Evolutionary conservation across 1,139 yeast species (phyloP), one percentile per base, ranked within the genome.

Genomic region (Suhomyces atakaporum): DNA sequence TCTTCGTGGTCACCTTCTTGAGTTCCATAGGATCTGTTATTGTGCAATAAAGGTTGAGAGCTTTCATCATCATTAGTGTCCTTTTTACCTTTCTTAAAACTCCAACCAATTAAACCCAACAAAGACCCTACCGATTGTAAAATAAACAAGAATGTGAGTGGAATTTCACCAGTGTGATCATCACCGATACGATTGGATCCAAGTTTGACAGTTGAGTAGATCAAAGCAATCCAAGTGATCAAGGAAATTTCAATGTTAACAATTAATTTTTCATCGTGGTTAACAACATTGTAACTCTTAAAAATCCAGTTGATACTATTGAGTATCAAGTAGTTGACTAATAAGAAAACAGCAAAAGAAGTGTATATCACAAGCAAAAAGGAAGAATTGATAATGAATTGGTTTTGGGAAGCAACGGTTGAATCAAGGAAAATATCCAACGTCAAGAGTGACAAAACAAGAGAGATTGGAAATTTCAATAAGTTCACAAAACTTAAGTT

Each of bases 241-340:
- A 73, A 55, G 14, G 81, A 72, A 9, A 77, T 58, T 56, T 84
- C 83, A 21, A 84, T 51, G n/a, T 84, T 66, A 2, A 77, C 69
- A 27, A 84, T 66, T 42, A 86, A 71, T 56, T 87, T 88, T 50
- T 84, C 88, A 54, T 81, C 94, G 48, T 81, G 84, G 21, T 80
- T 76, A 21, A 58, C 43, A 7, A 84, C 81, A 47, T 75, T 72
- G 29, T 74, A 51, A 40, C 68, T 63, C 33, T 72, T 69, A 42
- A 78, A 70, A 11, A 75, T 45, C 26, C 54, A 48, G 39, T 68
- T 69, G 26, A 67, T 49, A 9, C 65, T 62, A 20, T 82, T 79
- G 47, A 85, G 63, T 16, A 83, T 42, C 3, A 74, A 29, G 51
- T 81, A 84, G 50, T 82, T 83, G 31, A 71, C 40, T 20, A 85